Conservation (phyloP, 768 basidiomycete species). For the Postia placenta region DNA sequence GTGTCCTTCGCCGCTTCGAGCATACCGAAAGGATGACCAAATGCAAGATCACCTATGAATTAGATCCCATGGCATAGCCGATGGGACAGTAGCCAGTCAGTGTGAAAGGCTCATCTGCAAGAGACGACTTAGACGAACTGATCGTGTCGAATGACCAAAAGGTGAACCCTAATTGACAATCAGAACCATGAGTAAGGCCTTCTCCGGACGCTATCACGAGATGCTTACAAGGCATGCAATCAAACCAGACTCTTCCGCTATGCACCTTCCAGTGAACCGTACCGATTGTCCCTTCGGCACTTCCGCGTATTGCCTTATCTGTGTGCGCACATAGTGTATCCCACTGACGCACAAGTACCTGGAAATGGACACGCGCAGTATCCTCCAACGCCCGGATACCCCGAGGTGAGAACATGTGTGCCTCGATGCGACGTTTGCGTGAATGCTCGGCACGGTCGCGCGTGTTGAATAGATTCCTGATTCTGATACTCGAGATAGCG, state of each 20-base stretch:
- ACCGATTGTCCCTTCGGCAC: background rate
- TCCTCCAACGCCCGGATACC: slow-evolving; percentile 76
- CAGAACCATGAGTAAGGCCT: background rate
- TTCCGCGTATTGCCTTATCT: slow-evolving; percentile 31
- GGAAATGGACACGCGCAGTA: slow-evolving; percentile 55
- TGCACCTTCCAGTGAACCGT: background rate
- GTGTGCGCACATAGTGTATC: slow-evolving; percentile 53
- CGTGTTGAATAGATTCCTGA: slow-evolving; percentile 59
- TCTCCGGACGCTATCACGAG: background rate
- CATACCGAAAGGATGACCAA: slow-evolving; percentile 5
- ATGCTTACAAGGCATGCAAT: slow-evolving; percentile 61
- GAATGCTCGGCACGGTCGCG: slow-evolving; percentile 71
- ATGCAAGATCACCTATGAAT: slow-evolving; percentile 4
- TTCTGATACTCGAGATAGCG: slow-evolving; percentile 15
- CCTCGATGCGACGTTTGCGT: slow-evolving; percentile 81
- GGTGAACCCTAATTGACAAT: slow-evolving; percentile 1
- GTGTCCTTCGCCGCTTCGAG: slow-evolving; percentile 2
- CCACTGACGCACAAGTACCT: slow-evolving; percentile 61
- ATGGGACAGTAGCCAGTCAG: too few relatives aligned
- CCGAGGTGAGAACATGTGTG: slow-evolving; percentile 72
- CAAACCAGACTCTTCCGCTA: slow-evolving; percentile 55
- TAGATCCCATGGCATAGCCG: too few relatives aligned
- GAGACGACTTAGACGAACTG: background rate
- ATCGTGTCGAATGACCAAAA: slow-evolving; percentile 7
- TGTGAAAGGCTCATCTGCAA: background rate